A percentile compares a stretch with the other conserved stretches of the same genome.
These are phyloP conservation scores for Verticillium tricorpus DNA, from an alignment of 2,329 filamentous ascomycete genomes.

Conservation along the genomic window DNA sequence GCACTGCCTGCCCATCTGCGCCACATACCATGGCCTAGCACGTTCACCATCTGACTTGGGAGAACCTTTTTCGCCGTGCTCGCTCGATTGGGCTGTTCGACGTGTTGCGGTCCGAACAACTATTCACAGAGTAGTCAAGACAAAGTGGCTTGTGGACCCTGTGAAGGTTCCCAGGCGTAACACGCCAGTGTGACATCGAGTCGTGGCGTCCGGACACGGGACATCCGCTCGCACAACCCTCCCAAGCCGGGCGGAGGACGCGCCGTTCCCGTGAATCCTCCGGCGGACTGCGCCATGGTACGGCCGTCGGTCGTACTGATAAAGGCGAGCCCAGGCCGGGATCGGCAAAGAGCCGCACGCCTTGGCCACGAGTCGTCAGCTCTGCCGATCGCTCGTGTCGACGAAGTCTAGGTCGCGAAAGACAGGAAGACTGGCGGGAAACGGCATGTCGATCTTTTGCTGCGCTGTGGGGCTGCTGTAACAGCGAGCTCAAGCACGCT, in stretches of 20 bases:
- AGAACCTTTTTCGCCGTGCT: background rate
- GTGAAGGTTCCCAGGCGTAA: background rate
- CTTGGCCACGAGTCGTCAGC: slow-evolving; percentile 1
- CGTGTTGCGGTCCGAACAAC: background rate
- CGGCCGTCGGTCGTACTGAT: background rate
- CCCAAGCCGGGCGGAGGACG: background rate
- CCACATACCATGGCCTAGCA: too few species aligned
- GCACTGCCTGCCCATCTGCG: background rate
- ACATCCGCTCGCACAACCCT: background rate
- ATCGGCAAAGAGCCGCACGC: slow-evolving; percentile 3
- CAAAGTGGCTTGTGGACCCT: background rate
- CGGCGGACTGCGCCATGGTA: background rate
- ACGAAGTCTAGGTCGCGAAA: background rate
- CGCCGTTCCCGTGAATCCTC: background rate
- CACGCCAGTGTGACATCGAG: background rate
- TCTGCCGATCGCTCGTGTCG: background rate
- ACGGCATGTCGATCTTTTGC: background rate
- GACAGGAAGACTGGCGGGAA: background rate
- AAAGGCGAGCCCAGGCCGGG: background rate
- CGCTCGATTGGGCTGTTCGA: background rate
- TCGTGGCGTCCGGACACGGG: background rate
- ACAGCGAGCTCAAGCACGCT: background rate
- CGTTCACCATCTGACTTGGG: too few species aligned
- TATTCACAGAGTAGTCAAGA: background rate
- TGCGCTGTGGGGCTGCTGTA: background rate